Evolutionary conservation across 2,329 filamentous ascomycete genomes (phyloP), one percentile per base, ranked within the genome.

Genomic region (Neofusicoccum sp.): DNA sequence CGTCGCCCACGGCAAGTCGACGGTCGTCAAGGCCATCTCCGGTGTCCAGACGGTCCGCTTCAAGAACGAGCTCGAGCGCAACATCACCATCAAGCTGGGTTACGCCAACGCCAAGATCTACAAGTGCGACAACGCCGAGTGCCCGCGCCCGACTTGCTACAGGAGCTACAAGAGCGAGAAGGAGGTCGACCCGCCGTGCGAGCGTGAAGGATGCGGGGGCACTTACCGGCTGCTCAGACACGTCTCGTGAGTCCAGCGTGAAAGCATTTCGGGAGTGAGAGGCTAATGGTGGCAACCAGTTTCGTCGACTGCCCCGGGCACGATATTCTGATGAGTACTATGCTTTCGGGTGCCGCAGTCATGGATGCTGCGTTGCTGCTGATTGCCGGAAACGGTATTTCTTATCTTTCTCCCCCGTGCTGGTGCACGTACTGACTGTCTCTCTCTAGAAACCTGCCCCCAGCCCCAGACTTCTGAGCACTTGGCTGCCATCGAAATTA

Each of bases 311-410:
- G 95, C 84, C 95, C 95, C 61, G 95, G 95, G 78, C 95, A 99
- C 90, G 95, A 99, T 81, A 99, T 99, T 92, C 93, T 99, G 77
- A 99, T 99, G 95, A 98, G 93, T 80, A 99, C 95, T 71, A 99
- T 99, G 95, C 88, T 99, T 84, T 99, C 95, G 73, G 95, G 95
- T 73, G 95, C 95, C 70, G 95, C 95, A 66, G 95, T 99, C 85
- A 99, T 99, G 95, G 95, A 99, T 79, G 95, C 95, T 66, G 95
- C 95, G 16, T 86, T 99, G 63, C 86, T 99, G 60, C 84, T 99
- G 59, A 97, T 99, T 75, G 95, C 95, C 64, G 95, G 95, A 76
- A 99, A 99, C 81, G 59, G 59, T 61, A 49, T 6, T 20, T 26
- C 3, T 26, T 5, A 28, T n/a, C 12, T 12, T n/a, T 30, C 4